Evolutionary conservation across 768 basidiomycete genomes (phyloP).

Genomic region (Sarcodon aspratus): DNA sequence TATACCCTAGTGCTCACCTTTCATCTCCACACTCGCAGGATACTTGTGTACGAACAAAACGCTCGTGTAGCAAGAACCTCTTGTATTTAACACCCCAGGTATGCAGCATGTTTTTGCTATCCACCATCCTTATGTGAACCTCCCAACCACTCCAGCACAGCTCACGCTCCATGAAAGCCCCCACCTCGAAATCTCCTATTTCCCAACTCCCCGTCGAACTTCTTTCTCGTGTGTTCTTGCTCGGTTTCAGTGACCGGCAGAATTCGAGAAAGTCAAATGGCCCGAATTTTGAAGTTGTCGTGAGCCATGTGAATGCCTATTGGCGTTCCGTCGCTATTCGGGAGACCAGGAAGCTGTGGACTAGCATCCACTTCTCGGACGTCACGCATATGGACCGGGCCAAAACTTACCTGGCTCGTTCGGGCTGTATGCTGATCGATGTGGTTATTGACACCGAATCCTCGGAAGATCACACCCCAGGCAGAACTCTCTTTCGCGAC

Average conservation of each 20-base stretch:
- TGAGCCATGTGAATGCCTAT: slow-evolving; percentile 45
- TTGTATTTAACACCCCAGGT: too few relatives aligned
- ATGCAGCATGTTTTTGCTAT: too few relatives aligned
- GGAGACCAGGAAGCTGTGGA: slow-evolving; percentile 39
- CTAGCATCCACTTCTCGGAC: slow-evolving; percentile 41
- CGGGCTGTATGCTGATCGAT: slow-evolving; percentile 23
- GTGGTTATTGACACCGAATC: slow-evolving; percentile 49
- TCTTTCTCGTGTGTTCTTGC: slow-evolving; percentile 30
- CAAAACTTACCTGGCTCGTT: slow-evolving; percentile 30
- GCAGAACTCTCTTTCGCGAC: slow-evolving; percentile 36
- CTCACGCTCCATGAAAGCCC: too few relatives aligned
- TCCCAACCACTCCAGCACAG: too few relatives aligned
- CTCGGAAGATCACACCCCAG: slow-evolving; percentile 32
- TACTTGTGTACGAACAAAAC: too few relatives aligned
- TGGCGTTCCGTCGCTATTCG: slow-evolving; percentile 46
- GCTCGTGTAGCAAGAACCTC: too few relatives aligned
- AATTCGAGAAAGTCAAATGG: slow-evolving; percentile 1
- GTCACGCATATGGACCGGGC: slow-evolving; percentile 38
- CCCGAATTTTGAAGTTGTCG: slow-evolving; percentile 39
- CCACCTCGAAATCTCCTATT: slow-evolving; percentile 6
- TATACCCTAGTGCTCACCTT: too few relatives aligned
- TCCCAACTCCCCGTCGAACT: slow-evolving; percentile 21
- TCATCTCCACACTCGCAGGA: too few relatives aligned
- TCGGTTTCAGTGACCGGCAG: slow-evolving; percentile 23
- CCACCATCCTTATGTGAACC: too few relatives aligned